phyloP scores from a whole-genome alignment of 164 flowering plant genomes.

The Akebia trifoliata region DNA sequence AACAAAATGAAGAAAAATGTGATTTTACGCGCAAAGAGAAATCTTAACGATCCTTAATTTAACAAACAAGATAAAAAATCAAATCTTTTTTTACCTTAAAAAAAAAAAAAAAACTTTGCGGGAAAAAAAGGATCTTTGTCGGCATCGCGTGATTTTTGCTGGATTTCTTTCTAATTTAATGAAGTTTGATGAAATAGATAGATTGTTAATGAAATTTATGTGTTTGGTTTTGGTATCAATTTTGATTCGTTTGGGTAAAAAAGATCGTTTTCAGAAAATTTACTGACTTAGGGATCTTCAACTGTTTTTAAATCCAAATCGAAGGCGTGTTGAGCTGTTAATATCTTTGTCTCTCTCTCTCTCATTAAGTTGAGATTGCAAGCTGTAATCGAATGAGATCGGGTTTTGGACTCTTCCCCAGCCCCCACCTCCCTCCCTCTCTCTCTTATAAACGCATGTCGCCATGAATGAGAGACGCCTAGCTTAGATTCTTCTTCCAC shows the following conservation, averaged over 20 bases:
- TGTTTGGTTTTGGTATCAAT: no score
- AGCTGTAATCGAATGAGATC: conserved; percentile 18
- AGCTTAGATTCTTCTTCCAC: conserved; percentile 4
- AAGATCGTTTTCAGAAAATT: background rate
- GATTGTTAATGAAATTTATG: no score
- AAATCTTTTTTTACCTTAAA: background rate
- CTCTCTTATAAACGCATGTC: conserved; percentile 11
- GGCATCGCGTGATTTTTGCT: no score
- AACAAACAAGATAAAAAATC: background rate
- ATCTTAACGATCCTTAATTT: background rate
- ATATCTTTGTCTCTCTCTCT: background rate
- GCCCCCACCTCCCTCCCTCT: conserved; percentile 2
- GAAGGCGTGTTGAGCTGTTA: conserved; percentile 23
- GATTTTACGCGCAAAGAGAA: conserved; percentile 1
- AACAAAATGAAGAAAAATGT: background rate
- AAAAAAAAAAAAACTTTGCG: no score
- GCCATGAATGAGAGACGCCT: conserved; percentile 6
- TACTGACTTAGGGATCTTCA: background rate
- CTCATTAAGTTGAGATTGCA: conserved; percentile 9
- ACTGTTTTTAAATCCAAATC: conserved; percentile 8
- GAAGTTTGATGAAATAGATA: no score
- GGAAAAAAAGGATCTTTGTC: no score
- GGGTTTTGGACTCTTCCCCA: conserved; percentile 17
- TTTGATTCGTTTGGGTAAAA: background rate
- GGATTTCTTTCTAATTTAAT: no score